Base-by-base conservation (phyloP, 1,139 yeast species). In the Williopsis jadinii region DNA sequence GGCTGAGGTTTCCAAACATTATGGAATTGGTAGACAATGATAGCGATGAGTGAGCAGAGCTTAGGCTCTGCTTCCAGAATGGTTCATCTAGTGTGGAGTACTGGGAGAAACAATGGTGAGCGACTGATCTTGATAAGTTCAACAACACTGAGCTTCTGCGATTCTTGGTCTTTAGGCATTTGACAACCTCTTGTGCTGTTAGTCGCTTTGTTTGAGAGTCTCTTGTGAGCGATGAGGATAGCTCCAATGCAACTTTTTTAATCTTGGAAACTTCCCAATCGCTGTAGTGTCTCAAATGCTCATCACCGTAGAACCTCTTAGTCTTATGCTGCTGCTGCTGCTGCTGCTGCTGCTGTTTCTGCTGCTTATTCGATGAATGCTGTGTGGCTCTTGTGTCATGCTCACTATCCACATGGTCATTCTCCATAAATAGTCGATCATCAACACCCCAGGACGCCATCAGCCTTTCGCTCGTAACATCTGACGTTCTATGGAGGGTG, bases 371-470 rank as follows among this genome's bases (percentile, higher is more conserved):
- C 10, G 27, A 8, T 10, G 24, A 10, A 11, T 35, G 28, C 11
- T n/a, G 45, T 38, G 40, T 47, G n/a, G 30, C 8, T 19, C 24
- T 19, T 6, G 24, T 19, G 24, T 19, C 24, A 19, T 19, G 24
- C 6, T 19, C 24, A 6, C 6, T 6, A 19, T 19, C 24, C 4
- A 19, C 6, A 19, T 19, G 24, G 6, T 13, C 24, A 27, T 19
- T 9, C 6, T 11, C 30, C 13, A 32, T 32, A 10, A 44, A 32
- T 12, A 50, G 28, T 10, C 50, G 34, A 31, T 55, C 56, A 32
- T 55, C 59, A 41, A 55, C 58, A 24, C 59, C 59, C 59, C 59
- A 55, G 3, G 59, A 55, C 1, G 52, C 54, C 15, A 54, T 34
- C 2, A 55, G 31, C 8, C 30, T 28, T n/a, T 55, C 56, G 24